Percentiles rank a stretch among this genome's conserved stretches.
Conservation (phyloP, 1,139 yeast genomes). For the Lodderomyces beijingensis region DNA sequence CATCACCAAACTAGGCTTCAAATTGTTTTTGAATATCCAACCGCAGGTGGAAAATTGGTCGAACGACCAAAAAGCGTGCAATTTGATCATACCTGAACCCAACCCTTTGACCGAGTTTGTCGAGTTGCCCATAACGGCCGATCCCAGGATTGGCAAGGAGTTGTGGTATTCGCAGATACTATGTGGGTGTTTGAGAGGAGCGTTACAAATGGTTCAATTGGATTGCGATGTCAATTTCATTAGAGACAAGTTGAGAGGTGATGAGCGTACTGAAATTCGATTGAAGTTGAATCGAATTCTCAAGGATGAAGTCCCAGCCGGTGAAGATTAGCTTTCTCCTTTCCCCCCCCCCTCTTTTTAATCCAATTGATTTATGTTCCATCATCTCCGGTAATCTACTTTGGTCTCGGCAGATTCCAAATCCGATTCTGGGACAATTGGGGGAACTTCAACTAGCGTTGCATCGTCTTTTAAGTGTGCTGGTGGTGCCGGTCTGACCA, state of each 20-base stretch:
- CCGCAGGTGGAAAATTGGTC: slow-evolving; percentile 81
- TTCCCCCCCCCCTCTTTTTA: background rate
- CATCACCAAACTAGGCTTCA: slow-evolving; percentile 82
- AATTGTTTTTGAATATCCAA: slow-evolving; percentile 75
- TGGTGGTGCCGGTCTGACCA: background rate
- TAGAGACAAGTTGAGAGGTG: slow-evolving; percentile 80
- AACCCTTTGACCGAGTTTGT: slow-evolving; percentile 95
- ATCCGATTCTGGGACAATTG: slow-evolving; percentile 1
- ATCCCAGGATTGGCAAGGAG: slow-evolving; percentile 62
- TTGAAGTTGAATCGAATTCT: slow-evolving; percentile 67
- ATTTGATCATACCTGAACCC: slow-evolving; percentile 62
- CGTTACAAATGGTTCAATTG: slow-evolving; percentile 92
- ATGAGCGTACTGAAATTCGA: slow-evolving; percentile 72
- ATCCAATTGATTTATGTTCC: background rate
- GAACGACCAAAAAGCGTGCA: slow-evolving; percentile 67
- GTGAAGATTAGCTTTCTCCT: slow-evolving; percentile 54
- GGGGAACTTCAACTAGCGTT: slow-evolving; percentile 2
- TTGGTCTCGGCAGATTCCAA: slow-evolving; percentile 4
- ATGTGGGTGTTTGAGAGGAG: slow-evolving; percentile 88
- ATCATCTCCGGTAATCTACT: background rate
- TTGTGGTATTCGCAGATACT: slow-evolving; percentile 90
- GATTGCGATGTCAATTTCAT: slow-evolving; percentile 83
- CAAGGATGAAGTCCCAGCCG: slow-evolving; percentile 95
- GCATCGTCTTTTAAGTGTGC: slow-evolving; percentile 3
- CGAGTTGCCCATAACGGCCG: slow-evolving; percentile 67